These are phyloP conservation scores for Agapanthus africanus DNA, from an alignment of 106 monocot species.

Conservation along the genomic window DNA sequence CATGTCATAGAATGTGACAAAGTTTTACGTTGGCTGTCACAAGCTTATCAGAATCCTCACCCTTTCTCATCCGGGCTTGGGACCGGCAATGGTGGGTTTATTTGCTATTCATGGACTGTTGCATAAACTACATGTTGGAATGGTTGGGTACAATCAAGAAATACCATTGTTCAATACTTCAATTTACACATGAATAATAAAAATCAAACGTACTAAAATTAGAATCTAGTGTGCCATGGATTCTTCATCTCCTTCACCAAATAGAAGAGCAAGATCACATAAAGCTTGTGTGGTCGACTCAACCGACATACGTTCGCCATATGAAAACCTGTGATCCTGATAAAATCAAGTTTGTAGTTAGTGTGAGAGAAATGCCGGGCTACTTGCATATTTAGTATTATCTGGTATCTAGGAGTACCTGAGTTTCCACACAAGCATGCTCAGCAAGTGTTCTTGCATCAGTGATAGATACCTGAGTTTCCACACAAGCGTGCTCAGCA, in stretches of 20 bases:
- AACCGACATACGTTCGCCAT: slow-evolving; percentile 63
- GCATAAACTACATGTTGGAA: no score
- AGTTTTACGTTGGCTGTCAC: no score
- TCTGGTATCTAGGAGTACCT: slow-evolving; percentile 20
- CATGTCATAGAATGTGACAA: no score
- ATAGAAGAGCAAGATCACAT: slow-evolving; percentile 65
- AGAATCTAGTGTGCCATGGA: slow-evolving; percentile 65
- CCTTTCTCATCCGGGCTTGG: no score
- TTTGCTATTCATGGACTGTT: no score
- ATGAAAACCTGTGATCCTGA: slow-evolving; percentile 70
- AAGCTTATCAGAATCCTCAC: no score
- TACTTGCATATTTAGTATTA: neutral
- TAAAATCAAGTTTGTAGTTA: neutral
- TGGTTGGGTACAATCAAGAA: no score
- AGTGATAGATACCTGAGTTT: slow-evolving; percentile 66
- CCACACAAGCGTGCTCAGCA: slow-evolving; percentile 72
- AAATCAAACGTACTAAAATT: no score
- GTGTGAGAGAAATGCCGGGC: neutral
- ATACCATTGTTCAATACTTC: no score
- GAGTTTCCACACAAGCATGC: slow-evolving; percentile 70
- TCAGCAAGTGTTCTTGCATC: slow-evolving; percentile 68
- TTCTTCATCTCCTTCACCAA: slow-evolving; percentile 73
- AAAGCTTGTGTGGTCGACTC: slow-evolving; percentile 62
- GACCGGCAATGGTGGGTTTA: no score
- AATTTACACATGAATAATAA: no score